Evolutionary conservation across 2,329 filamentous ascomycete species (phyloP), one percentile per base, ranked within the genome.

Genomic region (Phyllosticta citribraziliensis): DNA sequence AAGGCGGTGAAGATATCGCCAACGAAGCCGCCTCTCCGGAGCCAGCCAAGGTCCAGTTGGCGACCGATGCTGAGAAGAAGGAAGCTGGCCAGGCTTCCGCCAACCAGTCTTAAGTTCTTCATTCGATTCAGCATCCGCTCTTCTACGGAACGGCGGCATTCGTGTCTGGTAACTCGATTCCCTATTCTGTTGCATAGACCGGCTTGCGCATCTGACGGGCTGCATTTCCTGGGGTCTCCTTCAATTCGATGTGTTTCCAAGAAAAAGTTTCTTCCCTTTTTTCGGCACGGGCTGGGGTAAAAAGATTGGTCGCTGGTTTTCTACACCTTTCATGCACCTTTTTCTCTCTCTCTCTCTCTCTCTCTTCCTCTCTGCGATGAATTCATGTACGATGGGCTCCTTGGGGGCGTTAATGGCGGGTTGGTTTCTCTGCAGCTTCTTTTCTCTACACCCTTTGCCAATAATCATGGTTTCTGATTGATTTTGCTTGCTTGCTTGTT

Each of bases 1-100:
- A 78, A 64, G 61, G 69, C 55, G 70, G 70, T 80, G 83, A 85
- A 83, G 69, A 80, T 82, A 75, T 85, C 81, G 76, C 74, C 65
- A 30, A 61, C 22, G 59, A 61, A 12, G 59, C 59, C 20, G 55
- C 59, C 24, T 63, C 64, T 51, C 67, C 66, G 12, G 65, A 64
- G 54, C 63, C 64, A 47, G 59, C 64, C 50, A 69, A 68, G 62
- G 66, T 66, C 56, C 61, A 62, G 52, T 65, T 67, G 56, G 65
- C 65, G 25, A 66, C 68, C 58, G 66, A 66, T 51, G 53, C 30
- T 24, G 59, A 61, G 40, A 61, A 61, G 55, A 58, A 63, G 60
- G 61, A 64, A 61, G 64, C 62, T 58, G 70, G 69, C 56, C 56
- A 24, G 14, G 64, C 69, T 61, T 72, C 72, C 66, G 67, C 71